Base-by-base conservation (phyloP, 1,284 basidiomycete species). In the Exobasidium cylindrosporum region DNA sequence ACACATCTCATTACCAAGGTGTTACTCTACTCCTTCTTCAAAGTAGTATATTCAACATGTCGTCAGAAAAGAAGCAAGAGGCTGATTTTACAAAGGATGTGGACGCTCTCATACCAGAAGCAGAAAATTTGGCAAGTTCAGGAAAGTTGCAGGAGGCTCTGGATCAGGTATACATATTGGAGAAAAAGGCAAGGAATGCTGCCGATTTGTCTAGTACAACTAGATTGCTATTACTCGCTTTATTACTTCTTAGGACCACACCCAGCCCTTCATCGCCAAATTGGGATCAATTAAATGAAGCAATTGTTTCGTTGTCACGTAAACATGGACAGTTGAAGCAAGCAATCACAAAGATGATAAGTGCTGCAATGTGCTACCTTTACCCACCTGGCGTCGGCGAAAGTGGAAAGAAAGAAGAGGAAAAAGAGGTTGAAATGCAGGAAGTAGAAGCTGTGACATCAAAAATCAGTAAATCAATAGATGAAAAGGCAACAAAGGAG, bases 301-400 rank as follows among this genome's bases (percentile, higher is more conserved):
- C 76, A 3, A 64, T 77, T 14, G 60, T 61, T 5, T 63, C 69
- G 17, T 64, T 77, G 68, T 89, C 88, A 81, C 97, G 96, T 85
- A 98, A 97, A 81, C 96, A 98, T 81, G 96, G 96, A 0, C 96
- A 99, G 79, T 83, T 98, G 65, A 96, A 97, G 80, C 89, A 86
- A 65, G 89, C 88, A 0, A 88, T 93, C 26, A 90, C 94, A 73
- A 86, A 88, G 17, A 89, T 99, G 82, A 93, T 97, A 7, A 74
- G 78, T 62, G 52, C 73, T 17, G 72, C 76, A 17, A 78, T 79
- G 74, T 64, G 64, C 52, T 78, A 72, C 44, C 50, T 79, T 24
- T 62, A 73, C 24, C 52, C 63, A 4, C 66, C 76, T 1, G 61
- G 61, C 10, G 43, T 49, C 13, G 49, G 45, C 24, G 52, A 97